A percentile compares a stretch with the other conserved stretches of the same genome.
phyloP scores from a whole-genome alignment of 495 filamentous ascomycete species.

The Chaetomium tenue region DNA sequence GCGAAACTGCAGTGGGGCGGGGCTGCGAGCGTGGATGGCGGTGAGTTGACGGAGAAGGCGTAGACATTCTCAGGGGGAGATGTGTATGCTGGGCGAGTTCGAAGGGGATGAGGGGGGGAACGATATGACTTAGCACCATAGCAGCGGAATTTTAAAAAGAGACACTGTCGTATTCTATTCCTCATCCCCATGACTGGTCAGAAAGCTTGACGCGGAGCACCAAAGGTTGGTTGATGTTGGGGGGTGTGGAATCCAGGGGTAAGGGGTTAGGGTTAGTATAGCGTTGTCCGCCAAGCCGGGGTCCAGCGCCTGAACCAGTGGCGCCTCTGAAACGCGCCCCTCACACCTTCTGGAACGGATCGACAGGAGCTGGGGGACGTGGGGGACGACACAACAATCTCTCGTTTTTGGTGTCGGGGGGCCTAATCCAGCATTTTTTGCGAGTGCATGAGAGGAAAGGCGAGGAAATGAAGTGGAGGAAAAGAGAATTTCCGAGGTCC shows the following conservation, averaged over 20 bases:
- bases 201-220: neutral
- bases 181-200: neutral
- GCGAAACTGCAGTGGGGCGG: slow-evolving; percentile 44
- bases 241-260: neutral
- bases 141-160: neutral
- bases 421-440: neutral
- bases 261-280: neutral
- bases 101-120: too few relatives aligned
- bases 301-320: neutral
- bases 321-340: slow-evolving; percentile 20
- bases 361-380: slow-evolving; percentile 6
- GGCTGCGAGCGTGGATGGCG: slow-evolving; percentile 38
- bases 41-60: slow-evolving; percentile 25
- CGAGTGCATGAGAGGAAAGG: neutral
- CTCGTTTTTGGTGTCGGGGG: neutral
- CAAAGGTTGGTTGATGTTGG: neutral
- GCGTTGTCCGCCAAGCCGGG: neutral
- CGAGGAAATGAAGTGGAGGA: neutral
- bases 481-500: neutral
- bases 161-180: too few relatives aligned
- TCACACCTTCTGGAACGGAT: slow-evolving; percentile 28
- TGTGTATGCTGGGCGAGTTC: too few relatives aligned
- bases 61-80: neutral
- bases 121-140: too few relatives aligned
- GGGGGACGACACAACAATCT: neutral